A percentile compares a stretch with the other conserved stretches of the same genome.
Evolutionary conservation across 2,329 filamentous ascomycete species (phyloP).

Genomic region (Xylaria sp.): DNA sequence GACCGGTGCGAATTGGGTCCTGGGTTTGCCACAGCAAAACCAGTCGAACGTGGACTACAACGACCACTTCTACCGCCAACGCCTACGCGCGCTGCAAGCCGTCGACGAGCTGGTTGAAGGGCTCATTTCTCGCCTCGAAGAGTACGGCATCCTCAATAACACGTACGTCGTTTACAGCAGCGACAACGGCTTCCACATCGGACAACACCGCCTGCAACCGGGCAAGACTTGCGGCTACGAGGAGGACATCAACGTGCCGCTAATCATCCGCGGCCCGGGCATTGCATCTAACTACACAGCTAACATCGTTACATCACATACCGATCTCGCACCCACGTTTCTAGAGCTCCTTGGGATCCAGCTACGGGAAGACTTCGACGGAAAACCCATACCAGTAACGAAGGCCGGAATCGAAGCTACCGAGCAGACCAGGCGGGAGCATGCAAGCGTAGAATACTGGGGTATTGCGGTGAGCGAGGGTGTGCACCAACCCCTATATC

Average conservation of each 20-base stretch:
- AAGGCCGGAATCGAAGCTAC: slow-evolving; percentile 29
- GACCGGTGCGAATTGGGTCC: slow-evolving; percentile 52
- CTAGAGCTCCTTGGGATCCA: slow-evolving; percentile 50
- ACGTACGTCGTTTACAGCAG: slow-evolving; percentile 63
- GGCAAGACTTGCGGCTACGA: slow-evolving; percentile 64
- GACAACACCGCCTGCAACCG: slow-evolving; percentile 60
- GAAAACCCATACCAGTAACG: slow-evolving; percentile 52
- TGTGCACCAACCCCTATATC: background rate
- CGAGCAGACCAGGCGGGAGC: slow-evolving; percentile 45
- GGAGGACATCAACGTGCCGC: slow-evolving; percentile 64
- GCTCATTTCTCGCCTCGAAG: slow-evolving; percentile 48
- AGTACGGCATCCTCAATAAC: slow-evolving; percentile 65
- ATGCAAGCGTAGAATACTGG: slow-evolving; percentile 61
- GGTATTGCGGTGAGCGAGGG: slow-evolving; percentile 41
- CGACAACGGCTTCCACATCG: slow-evolving; percentile 66
- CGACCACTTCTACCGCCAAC: slow-evolving; percentile 58
- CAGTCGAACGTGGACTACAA: slow-evolving; percentile 51
- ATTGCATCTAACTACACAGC: slow-evolving; percentile 49
- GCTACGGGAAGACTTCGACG: slow-evolving; percentile 56
- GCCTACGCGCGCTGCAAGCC: slow-evolving; percentile 57
- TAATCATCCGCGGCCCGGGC: slow-evolving; percentile 64
- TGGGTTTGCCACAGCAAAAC: slow-evolving; percentile 48
- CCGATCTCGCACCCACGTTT: slow-evolving; percentile 61
- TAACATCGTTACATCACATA: slow-evolving; percentile 58
- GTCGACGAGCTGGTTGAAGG: slow-evolving; percentile 60